Evolutionary conservation across 768 basidiomycete genomes (phyloP), one percentile per base, ranked within the genome.

Genomic region (Termitomyces sp.): DNA sequence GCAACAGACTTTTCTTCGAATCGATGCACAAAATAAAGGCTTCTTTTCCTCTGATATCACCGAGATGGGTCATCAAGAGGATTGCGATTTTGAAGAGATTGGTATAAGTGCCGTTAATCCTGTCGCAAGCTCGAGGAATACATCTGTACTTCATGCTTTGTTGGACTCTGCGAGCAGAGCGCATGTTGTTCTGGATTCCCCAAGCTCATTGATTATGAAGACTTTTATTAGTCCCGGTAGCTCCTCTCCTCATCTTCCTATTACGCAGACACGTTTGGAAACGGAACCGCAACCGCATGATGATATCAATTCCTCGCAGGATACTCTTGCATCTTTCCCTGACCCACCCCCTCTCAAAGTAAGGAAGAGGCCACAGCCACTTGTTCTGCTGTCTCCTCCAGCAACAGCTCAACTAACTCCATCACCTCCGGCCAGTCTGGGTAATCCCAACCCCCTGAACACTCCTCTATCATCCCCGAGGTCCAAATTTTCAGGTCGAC

Each of bases 391-490:
- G 30, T 67, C 68, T 34, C 64, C 62, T 12, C 58, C 70, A 34
- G 59, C 62, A 35, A 61, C 68, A 45, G 64, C 64, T 22, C 61
- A 67, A 24, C 63, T 71, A 22, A 67, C 73, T 10, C 68, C 72
- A 46, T 69, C 72, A 17, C 70, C 71, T 0, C 55, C 61, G 14
- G 46, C 55, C 19, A 70, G 69, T 53, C 74, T 74, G 24, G 58
- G 60, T 38, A 73, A 77, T 56, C 74, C 75, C 42, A 79, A 76
- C 19, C 75, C 77, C 2, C 59, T 75, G 12, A 64, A 70, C 49
- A 78, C 76, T 34, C 77, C 78, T 45, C 56, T 58, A 32, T 47
- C 59, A 30, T 42, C 60, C 38, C 45, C 57, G 26, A 60, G 51
- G 58, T 62, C 41, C 22, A 54, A 41, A 45, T 56, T 45, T 10